These are phyloP conservation scores for Rhypophila decipiens DNA, from an alignment of 495 filamentous ascomycete genomes.

Conservation along the genomic window DNA sequence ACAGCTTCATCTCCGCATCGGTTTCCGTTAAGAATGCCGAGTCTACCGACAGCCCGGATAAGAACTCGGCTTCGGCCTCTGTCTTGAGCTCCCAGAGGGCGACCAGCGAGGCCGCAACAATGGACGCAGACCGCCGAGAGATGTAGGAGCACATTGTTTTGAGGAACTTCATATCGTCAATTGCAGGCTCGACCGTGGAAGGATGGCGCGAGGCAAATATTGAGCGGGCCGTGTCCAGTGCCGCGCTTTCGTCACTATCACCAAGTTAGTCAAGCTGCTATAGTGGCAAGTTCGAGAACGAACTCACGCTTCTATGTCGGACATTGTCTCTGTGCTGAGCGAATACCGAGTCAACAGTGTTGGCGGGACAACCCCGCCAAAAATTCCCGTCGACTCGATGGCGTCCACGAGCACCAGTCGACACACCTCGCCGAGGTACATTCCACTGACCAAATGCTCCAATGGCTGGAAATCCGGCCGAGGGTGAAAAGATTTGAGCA, in stretches of 20 bases:
- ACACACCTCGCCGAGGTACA: conserved; percentile 78
- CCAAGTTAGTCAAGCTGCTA: conserved; percentile 9
- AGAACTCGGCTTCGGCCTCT: conserved; percentile 33
- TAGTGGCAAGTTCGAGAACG: background rate
- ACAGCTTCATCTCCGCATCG: conserved; percentile 16
- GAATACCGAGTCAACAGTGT: conserved; percentile 48
- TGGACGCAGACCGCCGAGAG: conserved; percentile 54
- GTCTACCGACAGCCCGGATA: conserved; percentile 1
- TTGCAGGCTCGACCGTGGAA: conserved; percentile 28
- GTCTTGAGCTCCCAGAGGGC: conserved; percentile 54
- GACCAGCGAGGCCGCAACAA: conserved; percentile 56
- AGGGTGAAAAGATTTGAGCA: conserved; percentile 56
- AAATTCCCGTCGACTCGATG: conserved; percentile 44
- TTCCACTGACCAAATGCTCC: conserved; percentile 75
- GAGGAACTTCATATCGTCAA: conserved; percentile 47
- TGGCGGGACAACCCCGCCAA: conserved; percentile 51
- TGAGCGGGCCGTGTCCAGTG: conserved; percentile 22
- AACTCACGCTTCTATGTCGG: conserved; percentile 54
- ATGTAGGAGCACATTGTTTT: conserved; percentile 49
- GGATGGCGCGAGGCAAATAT: conserved; percentile 42
- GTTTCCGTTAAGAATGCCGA: conserved; percentile 18
- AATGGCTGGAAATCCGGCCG: conserved; percentile 79
- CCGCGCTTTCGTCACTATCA: conserved; percentile 29
- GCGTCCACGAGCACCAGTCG: conserved; percentile 63
- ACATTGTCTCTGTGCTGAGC: conserved; percentile 55